These are phyloP conservation scores for Sophora flavescens DNA, from an alignment of 306 rosid genomes.

Conservation along the genomic window DNA sequence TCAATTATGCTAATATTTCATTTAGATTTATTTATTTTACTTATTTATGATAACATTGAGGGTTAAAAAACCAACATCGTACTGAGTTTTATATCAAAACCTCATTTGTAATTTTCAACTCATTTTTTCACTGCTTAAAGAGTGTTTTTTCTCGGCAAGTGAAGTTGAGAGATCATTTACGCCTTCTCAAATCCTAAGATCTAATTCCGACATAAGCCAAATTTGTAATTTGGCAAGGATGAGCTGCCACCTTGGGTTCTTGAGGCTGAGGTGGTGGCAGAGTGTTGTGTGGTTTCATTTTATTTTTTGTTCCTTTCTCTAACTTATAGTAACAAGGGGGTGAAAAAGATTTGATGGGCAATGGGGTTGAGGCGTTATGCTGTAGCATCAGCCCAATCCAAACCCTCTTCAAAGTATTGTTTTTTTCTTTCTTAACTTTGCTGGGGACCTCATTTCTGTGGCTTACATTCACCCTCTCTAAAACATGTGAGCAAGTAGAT, in stretches of 20 bases:
- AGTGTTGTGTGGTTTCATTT: background rate
- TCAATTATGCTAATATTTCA: background rate
- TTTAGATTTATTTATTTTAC: background rate
- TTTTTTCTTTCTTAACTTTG: background rate
- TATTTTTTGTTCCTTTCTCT: background rate
- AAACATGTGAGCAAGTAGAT: constrained; percentile 48
- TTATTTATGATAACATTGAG: background rate
- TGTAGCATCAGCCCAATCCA: constrained; percentile 25
- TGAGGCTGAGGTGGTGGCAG: constrained; percentile 22
- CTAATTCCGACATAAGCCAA: background rate
- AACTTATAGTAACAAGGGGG: background rate
- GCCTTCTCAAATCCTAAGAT: constrained; percentile 12
- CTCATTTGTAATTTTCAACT: background rate
- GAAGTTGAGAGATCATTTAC: background rate
- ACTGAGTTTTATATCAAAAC: background rate
- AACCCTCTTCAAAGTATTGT: background rate
- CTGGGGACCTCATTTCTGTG: constrained; percentile 49
- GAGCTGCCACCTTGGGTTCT: constrained; percentile 23
- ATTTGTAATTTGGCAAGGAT: constrained; percentile 32
- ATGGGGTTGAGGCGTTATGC: background rate
- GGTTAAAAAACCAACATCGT: background rate
- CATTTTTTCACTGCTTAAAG: background rate
- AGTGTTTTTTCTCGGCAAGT: background rate
- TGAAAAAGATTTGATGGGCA: constrained; percentile 18
- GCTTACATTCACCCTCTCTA: constrained; percentile 47